Evolutionary conservation across 352 stramenopile genomes (phyloP), one percentile per base, ranked within the genome.

Genomic region (Pythium scleroteichum): DNA sequence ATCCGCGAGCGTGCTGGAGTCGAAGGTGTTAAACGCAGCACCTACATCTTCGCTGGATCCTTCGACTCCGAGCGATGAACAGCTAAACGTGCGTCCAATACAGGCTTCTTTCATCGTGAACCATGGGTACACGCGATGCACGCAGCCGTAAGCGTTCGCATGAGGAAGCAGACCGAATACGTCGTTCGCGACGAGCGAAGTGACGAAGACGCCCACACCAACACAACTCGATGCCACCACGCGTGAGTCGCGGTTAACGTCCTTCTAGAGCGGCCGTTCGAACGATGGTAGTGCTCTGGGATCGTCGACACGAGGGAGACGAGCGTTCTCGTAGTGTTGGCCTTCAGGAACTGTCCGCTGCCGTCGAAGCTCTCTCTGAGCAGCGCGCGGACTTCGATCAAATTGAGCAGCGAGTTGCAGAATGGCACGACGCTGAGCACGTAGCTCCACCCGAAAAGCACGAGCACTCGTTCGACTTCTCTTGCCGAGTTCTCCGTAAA

Each of bases 81-180:
- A 64, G 40, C 52, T 42, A 32, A 64, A 52, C 2, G 5, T 24
- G 12, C 57, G 57, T 14, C 57, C 57, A 13, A 57, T 26, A 22
- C 57, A 64, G 8, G 57, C 47, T 23, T 64, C 48, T 23, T 44
- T 45, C 24, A 24, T 52, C 20, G 48, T 23, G 19, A 64, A 53
- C 57, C 57, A 58, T 39, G 57, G 57, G 24, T 64, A 33, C 8
- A 64, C 57, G 6, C 57, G 57, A 47, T 64, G 48, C 32, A 58
- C 22, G 27, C 57, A 64, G 4, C 17, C 45, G 23, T 54, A 54
- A 27, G 26, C 16, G 10, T 17, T 8, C 4, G 52, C 33, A 32
- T 39, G 22, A 7, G 29, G 44, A 29, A 46, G 44, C 12, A 54
- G 12, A 0, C 54, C 22, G 17, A 62, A 54, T 27, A 54, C 9